A percentile compares a stretch with the other conserved stretches of the same genome.
phyloP scores from a whole-genome alignment of 2,329 filamentous ascomycete genomes.

The Sarocladium oryzae region DNA sequence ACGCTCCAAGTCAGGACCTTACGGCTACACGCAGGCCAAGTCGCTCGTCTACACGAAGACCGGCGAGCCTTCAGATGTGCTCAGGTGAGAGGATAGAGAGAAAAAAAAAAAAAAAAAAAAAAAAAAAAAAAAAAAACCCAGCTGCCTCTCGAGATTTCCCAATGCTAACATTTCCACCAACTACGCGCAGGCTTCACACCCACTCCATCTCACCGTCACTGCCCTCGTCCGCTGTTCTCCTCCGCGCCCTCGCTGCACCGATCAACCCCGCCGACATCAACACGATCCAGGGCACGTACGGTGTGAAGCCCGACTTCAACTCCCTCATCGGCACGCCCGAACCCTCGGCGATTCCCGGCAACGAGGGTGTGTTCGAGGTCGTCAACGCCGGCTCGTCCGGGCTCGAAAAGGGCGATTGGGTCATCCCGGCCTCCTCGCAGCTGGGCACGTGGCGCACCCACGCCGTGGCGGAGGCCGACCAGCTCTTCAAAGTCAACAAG shows the following conservation, averaged over 20 bases:
- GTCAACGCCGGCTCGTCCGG: constrained; percentile 51
- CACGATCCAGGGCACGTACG: constrained; percentile 95
- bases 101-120: too few species aligned
- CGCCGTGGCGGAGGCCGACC: constrained; percentile 52
- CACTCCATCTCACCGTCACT: constrained; percentile 73
- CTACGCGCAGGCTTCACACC: constrained; percentile 50
- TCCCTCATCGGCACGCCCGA: constrained; percentile 68
- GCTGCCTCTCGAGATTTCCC: too few species aligned
- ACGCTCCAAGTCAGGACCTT: constrained; percentile 50
- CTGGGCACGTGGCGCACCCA: constrained; percentile 97
- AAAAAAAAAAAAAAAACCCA: too few species aligned
- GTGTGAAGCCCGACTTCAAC: constrained; percentile 72
- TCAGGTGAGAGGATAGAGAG: constrained; percentile 51
- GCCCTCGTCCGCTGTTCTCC: constrained; percentile 57
- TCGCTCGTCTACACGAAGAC: constrained; percentile 69
- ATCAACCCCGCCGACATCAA: constrained; percentile 98
- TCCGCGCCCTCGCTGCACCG: constrained; percentile 83
- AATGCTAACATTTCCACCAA: neutral
- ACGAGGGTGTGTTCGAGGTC: constrained; percentile 94
- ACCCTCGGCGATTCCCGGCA: constrained; percentile 75
- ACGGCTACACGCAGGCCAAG: constrained; percentile 81
- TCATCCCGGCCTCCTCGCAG: constrained; percentile 74
- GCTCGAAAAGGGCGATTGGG: constrained; percentile 80
- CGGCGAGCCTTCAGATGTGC: constrained; percentile 68
- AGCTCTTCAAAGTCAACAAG: constrained; percentile 64